These are phyloP conservation scores for Aspergillus sp. DNA, from an alignment of 2,329 filamentous ascomycete genomes.

Conservation along the genomic window DNA sequence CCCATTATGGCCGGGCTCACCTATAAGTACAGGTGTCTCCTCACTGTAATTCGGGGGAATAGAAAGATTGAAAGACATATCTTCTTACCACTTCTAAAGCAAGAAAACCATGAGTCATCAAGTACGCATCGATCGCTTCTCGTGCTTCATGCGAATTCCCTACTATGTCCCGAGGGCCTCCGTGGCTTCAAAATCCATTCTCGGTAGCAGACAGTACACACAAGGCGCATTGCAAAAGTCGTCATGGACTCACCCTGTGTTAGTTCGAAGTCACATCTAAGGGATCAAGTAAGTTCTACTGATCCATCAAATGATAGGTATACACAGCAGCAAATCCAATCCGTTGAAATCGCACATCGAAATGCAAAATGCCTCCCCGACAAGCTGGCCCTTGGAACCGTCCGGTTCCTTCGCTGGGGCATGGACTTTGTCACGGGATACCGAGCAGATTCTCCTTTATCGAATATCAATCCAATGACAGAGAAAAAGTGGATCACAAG, in stretches of 20 bases:
- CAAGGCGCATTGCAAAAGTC: constrained; percentile 32
- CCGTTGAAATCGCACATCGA: constrained; percentile 69
- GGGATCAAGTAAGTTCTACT: constrained; percentile 4
- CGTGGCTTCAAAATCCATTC: too few relatives aligned
- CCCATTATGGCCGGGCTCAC: too few relatives aligned
- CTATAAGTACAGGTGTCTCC: too few relatives aligned
- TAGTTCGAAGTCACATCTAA: constrained; percentile 11
- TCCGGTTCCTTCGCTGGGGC: constrained; percentile 67
- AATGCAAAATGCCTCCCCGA: constrained; percentile 67
- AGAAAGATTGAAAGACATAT: too few relatives aligned
- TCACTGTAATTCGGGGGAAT: too few relatives aligned
- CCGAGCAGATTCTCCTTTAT: constrained; percentile 36
- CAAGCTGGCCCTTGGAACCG: constrained; percentile 66
- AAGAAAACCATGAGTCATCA: too few relatives aligned
- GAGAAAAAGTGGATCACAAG: constrained; percentile 85
- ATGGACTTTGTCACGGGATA: constrained; percentile 80
- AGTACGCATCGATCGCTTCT: too few relatives aligned
- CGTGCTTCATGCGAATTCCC: too few relatives aligned
- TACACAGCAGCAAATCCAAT: constrained; percentile 70
- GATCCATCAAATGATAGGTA: constrained; percentile 40
- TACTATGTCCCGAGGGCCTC: too few relatives aligned
- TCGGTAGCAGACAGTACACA: too few relatives aligned
- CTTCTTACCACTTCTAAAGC: too few relatives aligned
- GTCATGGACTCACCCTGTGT: constrained; percentile 62
- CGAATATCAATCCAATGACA: constrained; percentile 59